phyloP scores from a whole-genome alignment of 1,139 yeast species.

The Saccharomyces hybrid region DNA sequence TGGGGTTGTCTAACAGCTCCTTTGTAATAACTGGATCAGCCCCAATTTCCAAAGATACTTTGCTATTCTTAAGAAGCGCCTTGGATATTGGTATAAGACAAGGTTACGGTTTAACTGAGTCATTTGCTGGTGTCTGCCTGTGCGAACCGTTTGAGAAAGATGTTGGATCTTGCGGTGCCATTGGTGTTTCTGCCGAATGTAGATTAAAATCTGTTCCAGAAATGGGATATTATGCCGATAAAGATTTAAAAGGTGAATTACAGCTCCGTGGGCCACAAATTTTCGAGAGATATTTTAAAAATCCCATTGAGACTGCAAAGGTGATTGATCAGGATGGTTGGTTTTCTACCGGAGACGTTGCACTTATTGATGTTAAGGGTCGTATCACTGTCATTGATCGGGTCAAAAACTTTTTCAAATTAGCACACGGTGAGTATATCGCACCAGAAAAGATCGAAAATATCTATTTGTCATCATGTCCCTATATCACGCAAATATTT shows the following conservation, averaged over 20 bases:
- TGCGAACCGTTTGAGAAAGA: constrained; percentile 40
- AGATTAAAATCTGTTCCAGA: constrained; percentile 59
- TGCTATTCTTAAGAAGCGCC: constrained; percentile 54
- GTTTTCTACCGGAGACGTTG: constrained; percentile 75
- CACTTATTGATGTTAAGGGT: constrained; percentile 46
- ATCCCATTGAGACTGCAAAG: constrained; percentile 45
- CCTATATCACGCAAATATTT: constrained; percentile 48
- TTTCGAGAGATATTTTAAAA: constrained; percentile 53
- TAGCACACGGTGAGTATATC: constrained; percentile 76
- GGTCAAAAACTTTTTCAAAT: constrained; percentile 72
- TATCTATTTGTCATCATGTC: constrained; percentile 47
- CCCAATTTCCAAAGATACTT: constrained; percentile 56
- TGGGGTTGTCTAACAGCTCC: constrained; percentile 49
- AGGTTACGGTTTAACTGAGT: constrained; percentile 75
- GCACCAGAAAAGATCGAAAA: constrained; percentile 75
- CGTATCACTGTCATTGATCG: constrained; percentile 60
- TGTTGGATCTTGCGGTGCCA: constrained; percentile 60
- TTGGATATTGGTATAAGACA: constrained; percentile 53
- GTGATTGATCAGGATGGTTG: constrained; percentile 60
- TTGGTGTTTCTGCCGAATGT: constrained; percentile 47
- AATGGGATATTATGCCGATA: constrained; percentile 51
- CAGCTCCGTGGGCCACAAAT: constrained; percentile 62
- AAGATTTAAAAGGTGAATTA: constrained; percentile 49
- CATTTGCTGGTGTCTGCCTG: constrained; percentile 55
- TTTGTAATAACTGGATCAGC: constrained; percentile 60